These are phyloP conservation scores for Plasmodium ovale DNA, from an alignment of 169 alveolate species.

Conservation along the genomic window DNA sequence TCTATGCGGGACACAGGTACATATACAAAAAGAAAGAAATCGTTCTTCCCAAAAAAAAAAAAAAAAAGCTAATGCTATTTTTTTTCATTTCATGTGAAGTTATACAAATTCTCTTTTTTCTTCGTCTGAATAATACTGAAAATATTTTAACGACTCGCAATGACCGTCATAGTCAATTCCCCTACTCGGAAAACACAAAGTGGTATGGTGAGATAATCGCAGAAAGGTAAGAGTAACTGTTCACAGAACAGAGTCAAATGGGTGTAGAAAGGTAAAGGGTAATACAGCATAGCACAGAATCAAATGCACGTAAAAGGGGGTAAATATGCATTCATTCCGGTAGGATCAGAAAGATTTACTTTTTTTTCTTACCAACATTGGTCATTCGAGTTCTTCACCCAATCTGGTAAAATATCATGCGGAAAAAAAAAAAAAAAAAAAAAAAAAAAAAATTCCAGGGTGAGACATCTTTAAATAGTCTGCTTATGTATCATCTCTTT, in stretches of 20 bases:
- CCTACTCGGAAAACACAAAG: too few species aligned
- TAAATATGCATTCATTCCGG: too few species aligned
- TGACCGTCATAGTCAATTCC: conserved; percentile 61
- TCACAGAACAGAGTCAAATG: too few species aligned
- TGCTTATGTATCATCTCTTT: too few species aligned
- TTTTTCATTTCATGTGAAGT: not conserved
- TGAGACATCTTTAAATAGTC: too few species aligned
- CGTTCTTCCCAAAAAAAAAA: not conserved
- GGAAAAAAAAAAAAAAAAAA: not conserved
- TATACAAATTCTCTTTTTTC: conserved; percentile 65
- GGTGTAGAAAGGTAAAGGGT: too few species aligned
- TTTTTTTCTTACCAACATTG: conserved; percentile 70
- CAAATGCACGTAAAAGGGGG: not conserved
- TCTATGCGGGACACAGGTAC: too few species aligned
- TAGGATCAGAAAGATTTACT: not conserved
- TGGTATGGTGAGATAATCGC: too few species aligned
- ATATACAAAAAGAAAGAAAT: not conserved
- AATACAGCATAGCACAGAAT: not conserved
- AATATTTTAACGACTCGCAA: conserved; percentile 55
- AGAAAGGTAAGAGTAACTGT: too few species aligned
- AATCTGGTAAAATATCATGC: conserved; percentile 1
- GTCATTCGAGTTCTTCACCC: conserved; percentile 27
- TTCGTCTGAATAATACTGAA: conserved; percentile 38
- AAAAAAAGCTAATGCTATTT: not conserved
- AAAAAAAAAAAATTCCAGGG: too few species aligned